Conservation (phyloP, 306 rosid genomes). For the Quercus alba region DNA sequence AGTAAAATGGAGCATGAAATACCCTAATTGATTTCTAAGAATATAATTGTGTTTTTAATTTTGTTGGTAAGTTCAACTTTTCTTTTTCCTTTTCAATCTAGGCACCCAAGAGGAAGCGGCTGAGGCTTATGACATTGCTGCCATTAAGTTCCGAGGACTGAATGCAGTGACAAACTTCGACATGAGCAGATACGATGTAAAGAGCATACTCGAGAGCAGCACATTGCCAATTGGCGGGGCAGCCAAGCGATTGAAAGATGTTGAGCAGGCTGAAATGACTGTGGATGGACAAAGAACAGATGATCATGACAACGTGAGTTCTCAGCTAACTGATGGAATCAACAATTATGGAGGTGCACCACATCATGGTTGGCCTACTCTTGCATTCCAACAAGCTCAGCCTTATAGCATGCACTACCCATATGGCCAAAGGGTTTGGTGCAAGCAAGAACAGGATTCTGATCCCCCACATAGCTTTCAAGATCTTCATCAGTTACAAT, state of each 20-base stretch:
- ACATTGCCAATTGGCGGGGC: constrained; percentile 77
- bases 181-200: constrained; percentile 86
- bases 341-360: constrained; percentile 3
- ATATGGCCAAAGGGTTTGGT: constrained; percentile 57
- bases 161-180: constrained; percentile 97
- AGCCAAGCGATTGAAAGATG: constrained; percentile 74
- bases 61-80: too few species aligned
- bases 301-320: constrained; percentile 17
- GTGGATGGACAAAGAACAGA: constrained; percentile 26
- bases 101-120: constrained; percentile 99
- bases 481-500: constrained; percentile 41
- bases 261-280: constrained; percentile 40
- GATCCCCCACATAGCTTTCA: constrained; percentile 14
- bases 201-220: constrained; percentile 75
- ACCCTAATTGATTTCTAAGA: too few species aligned
- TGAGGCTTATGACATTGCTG: constrained; percentile 93
- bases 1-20: too few species aligned
- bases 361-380: constrained; percentile 45
- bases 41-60: too few species aligned
- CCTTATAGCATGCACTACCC: constrained; percentile 44
- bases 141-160: constrained; percentile 82
- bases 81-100: neutral
- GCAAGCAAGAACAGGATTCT: constrained; percentile 70
- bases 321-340: constrained; percentile 39
- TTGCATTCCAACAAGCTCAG: constrained; percentile 49